Conservation (phyloP, 129 eudicot genomes). For the Flaveria bidentis region DNA sequence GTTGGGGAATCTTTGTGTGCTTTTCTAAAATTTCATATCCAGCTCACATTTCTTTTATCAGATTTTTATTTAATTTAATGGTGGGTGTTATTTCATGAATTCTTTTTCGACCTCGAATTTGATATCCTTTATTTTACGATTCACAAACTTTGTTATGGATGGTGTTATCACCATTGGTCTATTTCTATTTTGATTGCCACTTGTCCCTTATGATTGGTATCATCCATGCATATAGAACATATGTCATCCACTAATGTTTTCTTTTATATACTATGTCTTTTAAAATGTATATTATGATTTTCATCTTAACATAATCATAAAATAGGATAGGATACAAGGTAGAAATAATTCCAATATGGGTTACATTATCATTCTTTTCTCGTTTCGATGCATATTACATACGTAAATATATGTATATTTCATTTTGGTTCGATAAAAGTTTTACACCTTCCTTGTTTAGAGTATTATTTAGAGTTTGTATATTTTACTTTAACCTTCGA, state of each 20-base stretch:
- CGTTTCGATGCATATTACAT: too few species aligned
- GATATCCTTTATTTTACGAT: conserved; percentile 20
- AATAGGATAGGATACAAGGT: not conserved
- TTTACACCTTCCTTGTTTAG: too few species aligned
- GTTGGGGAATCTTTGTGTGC: conserved; percentile 39
- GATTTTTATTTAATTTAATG: not conserved
- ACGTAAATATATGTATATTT: too few species aligned
- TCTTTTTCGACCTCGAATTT: conserved; percentile 15
- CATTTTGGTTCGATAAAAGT: too few species aligned
- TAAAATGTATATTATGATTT: not conserved
- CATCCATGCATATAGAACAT: conserved; percentile 27
- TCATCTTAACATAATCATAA: not conserved
- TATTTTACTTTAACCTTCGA: too few species aligned
- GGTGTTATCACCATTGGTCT: conserved; percentile 19
- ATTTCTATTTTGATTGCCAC: conserved; percentile 19
- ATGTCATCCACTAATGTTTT: conserved; percentile 10
- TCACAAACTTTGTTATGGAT: conserved; percentile 29
- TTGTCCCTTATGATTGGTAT: conserved; percentile 34
- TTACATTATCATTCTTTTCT: not conserved
- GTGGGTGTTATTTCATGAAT: conserved; percentile 21
- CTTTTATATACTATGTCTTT: conserved; percentile 1
- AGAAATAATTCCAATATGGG: not conserved
- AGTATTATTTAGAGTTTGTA: too few species aligned
- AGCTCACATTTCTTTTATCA: conserved; percentile 25
- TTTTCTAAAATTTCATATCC: conserved; percentile 19